A percentile compares a stretch with the other conserved stretches of the same genome.
phyloP scores from a whole-genome alignment of 345 rosid genomes.

The Mangifera indica region DNA sequence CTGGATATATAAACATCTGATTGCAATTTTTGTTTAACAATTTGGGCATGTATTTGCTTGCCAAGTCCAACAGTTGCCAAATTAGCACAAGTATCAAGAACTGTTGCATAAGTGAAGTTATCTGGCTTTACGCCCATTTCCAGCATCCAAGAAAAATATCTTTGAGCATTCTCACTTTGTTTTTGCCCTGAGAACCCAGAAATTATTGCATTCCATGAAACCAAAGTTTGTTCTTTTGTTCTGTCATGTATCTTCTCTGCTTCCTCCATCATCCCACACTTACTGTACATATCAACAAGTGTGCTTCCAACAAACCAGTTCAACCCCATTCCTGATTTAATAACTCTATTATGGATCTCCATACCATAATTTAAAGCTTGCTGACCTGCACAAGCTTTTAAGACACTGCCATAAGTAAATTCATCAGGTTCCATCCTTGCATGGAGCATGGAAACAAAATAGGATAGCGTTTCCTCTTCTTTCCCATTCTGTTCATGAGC shows the following conservation, averaged over 20 bases:
- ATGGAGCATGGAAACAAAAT: slow-evolving; percentile 64
- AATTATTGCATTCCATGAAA: slow-evolving; percentile 80
- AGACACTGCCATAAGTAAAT: slow-evolving; percentile 87
- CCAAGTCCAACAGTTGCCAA: slow-evolving; percentile 78
- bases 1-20: slow-evolving; percentile 76
- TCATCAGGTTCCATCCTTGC: slow-evolving; percentile 75
- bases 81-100: slow-evolving; percentile 87
- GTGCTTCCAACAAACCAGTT: slow-evolving; percentile 73
- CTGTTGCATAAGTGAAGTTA: slow-evolving; percentile 77
- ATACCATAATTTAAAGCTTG: slow-evolving; percentile 56
- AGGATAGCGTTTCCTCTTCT: slow-evolving; percentile 51
- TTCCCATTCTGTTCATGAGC: slow-evolving; percentile 77
- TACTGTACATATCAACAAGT: slow-evolving; percentile 86
- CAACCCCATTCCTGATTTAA: slow-evolving; percentile 69
- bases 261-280: slow-evolving; percentile 68
- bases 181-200: slow-evolving; percentile 70
- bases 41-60: slow-evolving; percentile 81
- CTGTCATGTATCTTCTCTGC: slow-evolving; percentile 66
- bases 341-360: slow-evolving; percentile 67
- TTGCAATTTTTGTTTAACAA: slow-evolving; percentile 69
- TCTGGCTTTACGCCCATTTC: slow-evolving; percentile 64
- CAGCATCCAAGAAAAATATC: slow-evolving; percentile 62
- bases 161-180: slow-evolving; percentile 82
- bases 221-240: slow-evolving; percentile 48
- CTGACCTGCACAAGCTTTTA: slow-evolving; percentile 74